These are phyloP conservation scores for Polytrichum formosum DNA, from an alignment of 225 moss, liverwort and hornwort species.

Conservation along the genomic window DNA sequence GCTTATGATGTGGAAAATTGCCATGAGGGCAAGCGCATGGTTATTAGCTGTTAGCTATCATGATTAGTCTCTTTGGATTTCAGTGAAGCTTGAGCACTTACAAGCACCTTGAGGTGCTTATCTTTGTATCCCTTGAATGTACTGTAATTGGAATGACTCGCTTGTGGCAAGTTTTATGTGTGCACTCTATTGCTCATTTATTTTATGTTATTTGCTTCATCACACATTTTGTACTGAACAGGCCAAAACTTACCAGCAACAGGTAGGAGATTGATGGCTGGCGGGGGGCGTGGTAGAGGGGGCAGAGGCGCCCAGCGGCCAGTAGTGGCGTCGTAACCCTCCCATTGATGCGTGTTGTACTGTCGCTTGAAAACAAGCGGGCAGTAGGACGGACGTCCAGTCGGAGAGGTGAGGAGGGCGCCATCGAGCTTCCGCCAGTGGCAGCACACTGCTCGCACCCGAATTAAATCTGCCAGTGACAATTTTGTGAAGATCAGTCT, in stretches of 20 bases:
- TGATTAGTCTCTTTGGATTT: no score
- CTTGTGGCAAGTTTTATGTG: no score
- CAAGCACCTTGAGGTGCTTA: not conserved
- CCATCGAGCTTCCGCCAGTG: conserved; percentile 20
- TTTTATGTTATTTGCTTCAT: no score
- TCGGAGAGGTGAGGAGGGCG: not conserved
- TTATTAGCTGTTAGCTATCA: no score
- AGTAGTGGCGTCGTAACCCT: conserved; percentile 28
- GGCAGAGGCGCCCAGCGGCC: conserved; percentile 35
- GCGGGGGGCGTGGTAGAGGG: conserved; percentile 28
- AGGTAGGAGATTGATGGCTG: conserved; percentile 24
- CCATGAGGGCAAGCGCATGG: no score
- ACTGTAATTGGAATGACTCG: not conserved
- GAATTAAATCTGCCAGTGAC: conserved; percentile 23
- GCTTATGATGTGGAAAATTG: no score
- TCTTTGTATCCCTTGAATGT: not conserved
- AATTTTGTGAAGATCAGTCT: conserved; percentile 26
- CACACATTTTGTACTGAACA: not conserved
- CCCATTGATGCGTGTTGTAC: conserved; percentile 32
- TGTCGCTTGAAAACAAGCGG: conserved; percentile 41
- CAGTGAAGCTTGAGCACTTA: no score
- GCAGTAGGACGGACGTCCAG: conserved; percentile 16
- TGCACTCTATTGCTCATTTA: no score
- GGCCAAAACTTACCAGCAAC: conserved; percentile 13
- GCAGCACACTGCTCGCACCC: conserved; percentile 31